These are phyloP conservation scores for Ulmus americana DNA, from an alignment of 331 rosid genomes.

Conservation along the genomic window DNA sequence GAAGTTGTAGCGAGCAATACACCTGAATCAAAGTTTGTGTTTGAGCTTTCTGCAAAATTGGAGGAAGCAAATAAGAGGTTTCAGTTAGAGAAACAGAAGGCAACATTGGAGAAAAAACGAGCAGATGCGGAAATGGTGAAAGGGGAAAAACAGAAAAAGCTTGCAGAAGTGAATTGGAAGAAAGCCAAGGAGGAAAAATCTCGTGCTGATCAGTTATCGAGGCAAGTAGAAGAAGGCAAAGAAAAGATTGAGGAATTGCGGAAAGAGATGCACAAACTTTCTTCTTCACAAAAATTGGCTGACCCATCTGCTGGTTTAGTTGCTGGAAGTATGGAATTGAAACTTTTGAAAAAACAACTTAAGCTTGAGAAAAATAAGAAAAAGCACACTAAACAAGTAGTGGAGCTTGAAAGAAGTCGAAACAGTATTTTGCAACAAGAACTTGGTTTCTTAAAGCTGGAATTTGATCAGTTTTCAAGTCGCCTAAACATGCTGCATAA, in stretches of 20 bases:
- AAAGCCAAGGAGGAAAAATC: slow-evolving; percentile 48
- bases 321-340: slow-evolving; percentile 35
- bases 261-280: slow-evolving; percentile 33
- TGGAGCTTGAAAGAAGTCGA: slow-evolving; percentile 51
- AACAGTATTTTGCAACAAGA: slow-evolving; percentile 39
- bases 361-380: slow-evolving; percentile 55
- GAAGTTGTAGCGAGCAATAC: slow-evolving; percentile 19
- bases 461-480: slow-evolving; percentile 44
- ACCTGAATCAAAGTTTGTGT: slow-evolving; percentile 19
- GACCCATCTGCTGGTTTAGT: slow-evolving; percentile 33
- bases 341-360: slow-evolving; percentile 52
- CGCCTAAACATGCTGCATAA: slow-evolving; percentile 51
- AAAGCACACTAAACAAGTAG: slow-evolving; percentile 48
- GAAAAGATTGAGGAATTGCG: slow-evolving; percentile 39
- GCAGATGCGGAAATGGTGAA: slow-evolving; percentile 39
- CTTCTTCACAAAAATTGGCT: slow-evolving; percentile 35
- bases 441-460: slow-evolving; percentile 51
- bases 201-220: slow-evolving; percentile 45
- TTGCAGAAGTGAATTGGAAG: slow-evolving; percentile 48
- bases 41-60: slow-evolving; percentile 24
- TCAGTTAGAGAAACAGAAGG: slow-evolving; percentile 46
- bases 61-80: slow-evolving; percentile 40
- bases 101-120: slow-evolving; percentile 30
- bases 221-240: slow-evolving; percentile 44
- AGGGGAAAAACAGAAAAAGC: slow-evolving; percentile 42